Base-by-base conservation (phyloP, 345 rosid species). In the Eutrema yunnanense region DNA sequence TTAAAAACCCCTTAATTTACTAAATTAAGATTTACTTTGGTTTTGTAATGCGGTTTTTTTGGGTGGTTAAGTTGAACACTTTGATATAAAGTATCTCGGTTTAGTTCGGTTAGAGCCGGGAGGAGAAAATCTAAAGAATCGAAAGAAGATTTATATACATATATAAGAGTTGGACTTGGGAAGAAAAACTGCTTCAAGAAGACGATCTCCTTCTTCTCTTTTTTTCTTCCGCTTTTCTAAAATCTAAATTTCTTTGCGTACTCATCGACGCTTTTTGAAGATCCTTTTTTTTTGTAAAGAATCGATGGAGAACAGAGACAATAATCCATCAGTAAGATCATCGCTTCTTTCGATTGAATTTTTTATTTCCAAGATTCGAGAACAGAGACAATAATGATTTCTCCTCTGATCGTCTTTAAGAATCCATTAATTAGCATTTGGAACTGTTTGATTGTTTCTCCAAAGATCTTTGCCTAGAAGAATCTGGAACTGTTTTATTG, bases 141-240 rank as follows among this genome's bases (percentile, higher is more conserved):
- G 10, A 27, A 41, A 29, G 30, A 51, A 19, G 56, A 33, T 33
- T 30, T 47, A n/a, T 47, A 14, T 44, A 13, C 11, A 10, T 30
- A 13, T 10, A 48, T 48, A 34, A 19, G 14, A 63, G 8, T n/a
- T 33, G 61, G 61, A 65, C 46, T 64, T n/a, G 41, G 32, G 6
- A 36, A 29, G 33, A 42, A 67, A 22, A 53, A 52, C 50, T 67
- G 37, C 26, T 57, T 57, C 56, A 74, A 60, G 73, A 67, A 68
- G 22, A 53, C 62, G 13, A 74, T 51, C 62, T 58, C 4, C 9
- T 32, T 27, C 38, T 55, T 71, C 2, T 8, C 4, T 5, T 41
- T 3, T 44, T 16, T 16, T 5, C n/a, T 3, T 22, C 33, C 2
- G 34, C 0, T 13, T 40, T 32, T 56, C 33, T 8, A 44, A 16